These are phyloP conservation scores for Metschnikowia amazonensis DNA, from an alignment of 805 yeast species.

Conservation along the genomic window DNA sequence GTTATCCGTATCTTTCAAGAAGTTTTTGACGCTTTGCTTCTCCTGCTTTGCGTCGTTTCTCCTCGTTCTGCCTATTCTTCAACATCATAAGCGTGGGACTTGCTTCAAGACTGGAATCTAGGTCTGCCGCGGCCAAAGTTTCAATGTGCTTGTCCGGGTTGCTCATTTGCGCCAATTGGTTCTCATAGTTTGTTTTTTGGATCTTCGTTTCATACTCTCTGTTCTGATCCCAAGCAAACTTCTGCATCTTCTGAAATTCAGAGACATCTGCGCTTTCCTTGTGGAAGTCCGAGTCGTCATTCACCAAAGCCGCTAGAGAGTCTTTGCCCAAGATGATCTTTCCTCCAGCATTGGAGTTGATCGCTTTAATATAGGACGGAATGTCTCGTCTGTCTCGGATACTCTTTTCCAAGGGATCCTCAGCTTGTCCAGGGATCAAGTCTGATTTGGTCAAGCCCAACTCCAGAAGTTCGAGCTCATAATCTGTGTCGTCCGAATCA, in stretches of 20 bases:
- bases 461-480: constrained; percentile 38
- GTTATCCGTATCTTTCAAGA: constrained; percentile 14
- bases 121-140: constrained; percentile 18
- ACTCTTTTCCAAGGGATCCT: constrained; percentile 38
- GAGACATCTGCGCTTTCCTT: constrained; percentile 48
- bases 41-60: constrained; percentile 15
- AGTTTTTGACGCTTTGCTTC: constrained; percentile 11
- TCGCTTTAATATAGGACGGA: constrained; percentile 61
- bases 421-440: constrained; percentile 22
- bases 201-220: constrained; percentile 13
- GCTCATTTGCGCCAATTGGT: constrained; percentile 11
- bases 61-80: constrained; percentile 21
- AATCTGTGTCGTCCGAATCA: constrained; percentile 38
- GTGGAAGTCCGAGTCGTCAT: constrained; percentile 20
- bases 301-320: constrained; percentile 22
- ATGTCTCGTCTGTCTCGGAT: constrained; percentile 71
- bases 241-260: constrained; percentile 46
- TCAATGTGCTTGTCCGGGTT: constrained; percentile 13
- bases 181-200: constrained; percentile 10
- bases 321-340: constrained; percentile 37
- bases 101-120: constrained; percentile 32
- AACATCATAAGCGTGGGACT: constrained; percentile 36
- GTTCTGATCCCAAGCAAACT: constrained; percentile 45
- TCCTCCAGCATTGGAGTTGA: constrained; percentile 22
- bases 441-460: constrained; percentile 28